A percentile compares a stretch with the other conserved stretches of the same genome.
Evolutionary conservation across 1,139 yeast species (phyloP).

Genomic region (Geotrichum aggregatum): DNA sequence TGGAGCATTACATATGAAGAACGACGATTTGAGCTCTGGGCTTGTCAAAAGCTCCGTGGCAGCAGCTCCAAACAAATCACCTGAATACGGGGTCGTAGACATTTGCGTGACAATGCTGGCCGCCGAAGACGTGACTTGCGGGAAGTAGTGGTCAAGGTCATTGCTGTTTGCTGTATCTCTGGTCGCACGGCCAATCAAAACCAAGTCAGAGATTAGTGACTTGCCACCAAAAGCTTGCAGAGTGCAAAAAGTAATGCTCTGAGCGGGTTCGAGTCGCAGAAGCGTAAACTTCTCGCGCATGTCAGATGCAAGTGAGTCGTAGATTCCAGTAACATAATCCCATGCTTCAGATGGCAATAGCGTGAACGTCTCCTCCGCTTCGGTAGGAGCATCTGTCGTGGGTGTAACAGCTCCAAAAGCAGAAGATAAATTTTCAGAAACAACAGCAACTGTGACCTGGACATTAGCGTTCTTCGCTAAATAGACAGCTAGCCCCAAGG

Average conservation of each 20-base stretch:
- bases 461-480: conserved; percentile 19
- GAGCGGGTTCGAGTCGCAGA: conserved; percentile 6
- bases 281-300: conserved; percentile 9
- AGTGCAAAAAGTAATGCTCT: conserved; percentile 1
- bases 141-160: not conserved
- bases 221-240: conserved; percentile 6
- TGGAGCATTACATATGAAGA: conserved; percentile 12
- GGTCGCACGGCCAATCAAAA: conserved; percentile 18
- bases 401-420: not conserved
- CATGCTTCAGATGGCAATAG: conserved; percentile 12
- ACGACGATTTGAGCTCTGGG: conserved; percentile 4
- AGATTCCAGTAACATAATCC: conserved; percentile 14
- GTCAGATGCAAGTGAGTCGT: conserved; percentile 5
- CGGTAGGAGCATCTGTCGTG: not conserved
- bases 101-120: conserved; percentile 1
- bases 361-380: conserved; percentile 5
- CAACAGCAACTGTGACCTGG: conserved; percentile 15
- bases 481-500: conserved; percentile 18
- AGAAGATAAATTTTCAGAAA: not conserved
- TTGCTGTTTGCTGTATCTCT: conserved; percentile 8
- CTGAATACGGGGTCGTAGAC: not conserved
- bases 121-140: not conserved
- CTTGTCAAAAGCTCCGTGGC: conserved; percentile 11
- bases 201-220: conserved; percentile 13
- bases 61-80: conserved; percentile 13